Evolutionary conservation across 1,139 yeast species (phyloP).

Genomic region (Suhomyces chickasaworum): DNA sequence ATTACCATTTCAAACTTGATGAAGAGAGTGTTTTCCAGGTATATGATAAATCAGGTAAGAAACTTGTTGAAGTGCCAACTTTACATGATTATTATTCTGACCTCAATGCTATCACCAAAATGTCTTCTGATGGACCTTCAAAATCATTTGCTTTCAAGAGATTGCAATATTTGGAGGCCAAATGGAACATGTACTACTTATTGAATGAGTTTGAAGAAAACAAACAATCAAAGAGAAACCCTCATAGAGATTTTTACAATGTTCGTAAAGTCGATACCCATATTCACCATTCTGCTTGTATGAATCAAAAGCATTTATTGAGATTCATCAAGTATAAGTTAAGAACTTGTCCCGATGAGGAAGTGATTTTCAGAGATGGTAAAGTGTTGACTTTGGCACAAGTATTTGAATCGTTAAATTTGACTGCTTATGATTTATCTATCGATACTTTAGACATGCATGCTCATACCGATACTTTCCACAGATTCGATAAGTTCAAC

Average conservation of each 20-base stretch:
- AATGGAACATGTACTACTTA: conserved; percentile 88
- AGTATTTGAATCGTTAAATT: conserved; percentile 85
- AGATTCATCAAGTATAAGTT: conserved; percentile 91
- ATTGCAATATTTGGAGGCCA: conserved; percentile 90
- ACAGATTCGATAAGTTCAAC: conserved; percentile 95
- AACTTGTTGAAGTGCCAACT: conserved; percentile 68
- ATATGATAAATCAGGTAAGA: conserved; percentile 39
- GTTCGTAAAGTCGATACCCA: conserved; percentile 99
- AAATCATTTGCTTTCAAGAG: conserved; percentile 95
- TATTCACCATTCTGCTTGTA: conserved; percentile 98
- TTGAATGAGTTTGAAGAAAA: conserved; percentile 92
- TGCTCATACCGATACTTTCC: conserved; percentile 97
- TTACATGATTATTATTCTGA: conserved; percentile 83
- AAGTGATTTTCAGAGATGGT: conserved; percentile 92
- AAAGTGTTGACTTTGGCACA: conserved; percentile 81
- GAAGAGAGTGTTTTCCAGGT: conserved; percentile 72
- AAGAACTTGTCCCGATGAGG: conserved; percentile 67
- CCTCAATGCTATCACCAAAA: conserved; percentile 64
- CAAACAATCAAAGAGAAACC: conserved; percentile 68
- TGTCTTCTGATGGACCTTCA: conserved; percentile 95
- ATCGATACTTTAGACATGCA: conserved; percentile 99
- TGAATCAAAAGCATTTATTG: conserved; percentile 95
- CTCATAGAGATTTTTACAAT: conserved; percentile 96
- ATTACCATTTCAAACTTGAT: conserved; percentile 53
- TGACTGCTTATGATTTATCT: conserved; percentile 91